Evolutionary conservation across 345 rosid genomes (phyloP).

Genomic region (Syzygium grande): DNA sequence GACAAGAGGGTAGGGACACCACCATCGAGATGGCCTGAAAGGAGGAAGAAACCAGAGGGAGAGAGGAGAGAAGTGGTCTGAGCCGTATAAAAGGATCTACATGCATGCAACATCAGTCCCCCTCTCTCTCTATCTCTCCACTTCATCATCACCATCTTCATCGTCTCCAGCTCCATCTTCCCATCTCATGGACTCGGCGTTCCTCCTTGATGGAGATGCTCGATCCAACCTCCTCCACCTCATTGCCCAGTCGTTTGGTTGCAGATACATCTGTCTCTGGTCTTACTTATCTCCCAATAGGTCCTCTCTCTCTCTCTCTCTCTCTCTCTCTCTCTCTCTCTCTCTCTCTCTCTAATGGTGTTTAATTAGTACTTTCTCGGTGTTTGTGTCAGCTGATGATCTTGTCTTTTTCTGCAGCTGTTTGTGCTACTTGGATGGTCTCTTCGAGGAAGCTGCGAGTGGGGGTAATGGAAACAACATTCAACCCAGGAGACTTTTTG

Average conservation of each 20-base stretch:
- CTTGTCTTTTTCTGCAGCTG: conserved; percentile 24
- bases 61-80: neutral
- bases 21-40: neutral
- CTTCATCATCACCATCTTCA: neutral
- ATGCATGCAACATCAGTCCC: neutral
- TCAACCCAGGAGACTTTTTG: conserved; percentile 34
- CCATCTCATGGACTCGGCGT: conserved; percentile 41
- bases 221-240: conserved; percentile 35
- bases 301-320: neutral
- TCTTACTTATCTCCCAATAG: conserved; percentile 23
- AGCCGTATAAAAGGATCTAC: neutral
- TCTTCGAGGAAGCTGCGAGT: conserved; percentile 22
- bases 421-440: conserved; percentile 45
- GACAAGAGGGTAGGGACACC: neutral
- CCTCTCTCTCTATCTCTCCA: neutral
- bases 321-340: neutral
- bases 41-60: neutral
- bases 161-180: neutral
- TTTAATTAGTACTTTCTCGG: neutral
- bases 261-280: conserved; percentile 70
- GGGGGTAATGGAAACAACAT: neutral
- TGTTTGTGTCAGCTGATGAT: neutral
- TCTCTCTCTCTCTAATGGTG: neutral
- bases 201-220: conserved; percentile 23
- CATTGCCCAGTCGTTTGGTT: conserved; percentile 34